Evolutionary conservation across 208 protist genomes (phyloP), one percentile per base, ranked within the genome.

Genomic region (Kentomonas sorsogonicus): DNA sequence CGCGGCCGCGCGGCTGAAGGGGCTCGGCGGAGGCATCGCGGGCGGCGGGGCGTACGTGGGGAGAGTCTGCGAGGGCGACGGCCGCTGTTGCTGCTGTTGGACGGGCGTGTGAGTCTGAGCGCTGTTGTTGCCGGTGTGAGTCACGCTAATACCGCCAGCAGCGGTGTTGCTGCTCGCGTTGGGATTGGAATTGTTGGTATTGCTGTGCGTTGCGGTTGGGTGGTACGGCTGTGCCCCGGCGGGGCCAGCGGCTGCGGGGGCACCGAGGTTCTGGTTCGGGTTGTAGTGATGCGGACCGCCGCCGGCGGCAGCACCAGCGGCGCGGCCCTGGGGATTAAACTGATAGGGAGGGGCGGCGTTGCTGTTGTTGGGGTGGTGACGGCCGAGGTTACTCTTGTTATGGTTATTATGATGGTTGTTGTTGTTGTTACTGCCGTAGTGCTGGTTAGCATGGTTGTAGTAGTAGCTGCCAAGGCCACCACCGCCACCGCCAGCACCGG

Each of bases 91-190:
- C 38, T n/a, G 27, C 18, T 53, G 43, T 25, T 53, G 51, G 53
- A 74, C 63, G 26, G 66, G 34, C 27, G 58, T 63, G 11, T 23
- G 25, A 9, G 50, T 30, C 9, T 54, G 29, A 30, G 60, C 75
- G 7, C 58, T 66, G 60, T 79, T 79, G 26, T 16, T 68, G 34
- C 56, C 36, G 31, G 75, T 82, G 50, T 67, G 55, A 5, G 75
- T 82, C 11, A 82, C 71, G 30, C 61, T 77, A 30, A 82, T 77
- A 23, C 48, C 56, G 55, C 45, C 1, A n/a, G n/a, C 30, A 31
- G 36, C 23, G 51, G 2, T 0, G 23, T 16, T 6, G 40, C 26
- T 4, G 51, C 43, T 18, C 44, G 20, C 7, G 60, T 26, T 40
- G 67, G 34, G 6, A 23, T 23, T 62, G 56, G 29, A 36, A 31